Evolutionary conservation across 108 stramenopile species (phyloP).

Genomic region (Skeletonema grethae): DNA sequence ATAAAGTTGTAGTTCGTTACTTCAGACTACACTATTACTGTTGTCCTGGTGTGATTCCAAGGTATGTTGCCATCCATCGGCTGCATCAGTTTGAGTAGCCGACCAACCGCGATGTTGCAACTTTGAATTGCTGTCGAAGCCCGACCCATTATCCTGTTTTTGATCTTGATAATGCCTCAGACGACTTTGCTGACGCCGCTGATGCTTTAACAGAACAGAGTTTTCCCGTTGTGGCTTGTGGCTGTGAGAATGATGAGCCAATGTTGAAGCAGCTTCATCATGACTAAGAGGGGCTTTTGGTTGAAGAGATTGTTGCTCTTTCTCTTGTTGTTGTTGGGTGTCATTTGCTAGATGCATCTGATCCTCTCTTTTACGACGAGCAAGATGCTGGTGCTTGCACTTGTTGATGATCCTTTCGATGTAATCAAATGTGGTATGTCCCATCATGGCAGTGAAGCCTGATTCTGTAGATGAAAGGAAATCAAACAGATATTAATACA

Average conservation of each 20-base stretch:
- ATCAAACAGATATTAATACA: background rate
- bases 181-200: conserved; percentile 39
- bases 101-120: conserved; percentile 58
- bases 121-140: conserved; percentile 17
- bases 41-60: conserved; percentile 23
- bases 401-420: conserved; percentile 18
- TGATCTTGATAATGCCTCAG: conserved; percentile 19
- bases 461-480: conserved; percentile 24
- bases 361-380: background rate
- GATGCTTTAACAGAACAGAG: conserved; percentile 46
- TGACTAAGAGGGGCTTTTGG: background rate
- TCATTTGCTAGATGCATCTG: conserved; percentile 3
- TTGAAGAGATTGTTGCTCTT: conserved; percentile 15
- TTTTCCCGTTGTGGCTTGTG: conserved; percentile 31
- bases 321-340: background rate
- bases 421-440: conserved; percentile 33
- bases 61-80: conserved; percentile 35
- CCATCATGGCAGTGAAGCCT: conserved; percentile 58
- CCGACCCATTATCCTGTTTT: conserved; percentile 46
- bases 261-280: background rate
- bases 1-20: background rate
- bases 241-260: conserved; percentile 24
- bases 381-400: background rate
- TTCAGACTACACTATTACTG: background rate
- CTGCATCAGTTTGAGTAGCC: conserved; percentile 21